These are phyloP conservation scores for Trichoderma sp. DNA, from an alignment of 2,329 filamentous ascomycete species.

Conservation along the genomic window DNA sequence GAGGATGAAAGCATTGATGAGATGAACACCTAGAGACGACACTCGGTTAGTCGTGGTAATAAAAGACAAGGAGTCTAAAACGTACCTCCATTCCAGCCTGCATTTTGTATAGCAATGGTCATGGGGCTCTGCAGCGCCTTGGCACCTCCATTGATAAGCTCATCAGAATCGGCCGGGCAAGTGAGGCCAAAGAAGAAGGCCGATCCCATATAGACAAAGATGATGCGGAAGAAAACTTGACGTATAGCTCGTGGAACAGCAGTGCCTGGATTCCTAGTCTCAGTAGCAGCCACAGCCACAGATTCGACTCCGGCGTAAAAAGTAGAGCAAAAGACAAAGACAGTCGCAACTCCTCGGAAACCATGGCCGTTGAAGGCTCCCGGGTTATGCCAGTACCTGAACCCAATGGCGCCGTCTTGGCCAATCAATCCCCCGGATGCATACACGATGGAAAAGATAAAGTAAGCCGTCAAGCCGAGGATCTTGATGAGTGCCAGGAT, in stretches of 20 bases:
- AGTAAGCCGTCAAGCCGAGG: conserved; percentile 69
- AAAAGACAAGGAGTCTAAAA: not conserved
- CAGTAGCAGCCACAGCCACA: conserved; percentile 65
- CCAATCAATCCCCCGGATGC: conserved; percentile 68
- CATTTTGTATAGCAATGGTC: conserved; percentile 73
- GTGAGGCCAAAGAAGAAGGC: conserved; percentile 77
- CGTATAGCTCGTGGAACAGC: conserved; percentile 63
- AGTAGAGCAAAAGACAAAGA: conserved; percentile 71
- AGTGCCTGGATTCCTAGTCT: conserved; percentile 60
- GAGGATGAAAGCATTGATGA: conserved; percentile 79
- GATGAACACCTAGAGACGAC: conserved; percentile 55
- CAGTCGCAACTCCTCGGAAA: conserved; percentile 66
- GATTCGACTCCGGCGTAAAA: conserved; percentile 71
- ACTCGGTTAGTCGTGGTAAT: not conserved
- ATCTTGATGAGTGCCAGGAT: conserved; percentile 78
- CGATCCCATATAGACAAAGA: conserved; percentile 68
- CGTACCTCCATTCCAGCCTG: conserved; percentile 69
- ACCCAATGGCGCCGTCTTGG: conserved; percentile 62
- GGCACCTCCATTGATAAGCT: conserved; percentile 63
- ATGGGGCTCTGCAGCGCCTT: conserved; percentile 72
- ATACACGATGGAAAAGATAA: conserved; percentile 74
- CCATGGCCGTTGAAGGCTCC: conserved; percentile 71
- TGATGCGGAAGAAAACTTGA: conserved; percentile 64
- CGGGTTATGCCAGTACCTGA: conserved; percentile 72
- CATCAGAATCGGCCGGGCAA: conserved; percentile 68